These are phyloP conservation scores for Nothopassalora personata DNA, from an alignment of 2,329 filamentous ascomycete genomes.

Conservation along the genomic window DNA sequence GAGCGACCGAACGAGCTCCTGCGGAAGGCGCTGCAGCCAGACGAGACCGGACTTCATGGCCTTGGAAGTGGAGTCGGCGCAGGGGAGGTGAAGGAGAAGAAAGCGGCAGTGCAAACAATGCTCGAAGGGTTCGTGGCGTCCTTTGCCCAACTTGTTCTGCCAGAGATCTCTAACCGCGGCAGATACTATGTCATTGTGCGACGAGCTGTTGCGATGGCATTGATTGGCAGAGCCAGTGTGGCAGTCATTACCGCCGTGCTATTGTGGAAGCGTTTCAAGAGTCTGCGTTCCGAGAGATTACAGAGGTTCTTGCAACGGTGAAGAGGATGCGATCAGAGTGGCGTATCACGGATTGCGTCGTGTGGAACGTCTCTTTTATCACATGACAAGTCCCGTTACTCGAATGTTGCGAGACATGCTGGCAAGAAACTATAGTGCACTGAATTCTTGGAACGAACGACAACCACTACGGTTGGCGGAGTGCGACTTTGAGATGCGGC, in stretches of 20 bases:
- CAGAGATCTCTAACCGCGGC: conserved; percentile 29
- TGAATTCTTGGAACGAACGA: too few species aligned
- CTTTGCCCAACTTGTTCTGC: conserved; percentile 20
- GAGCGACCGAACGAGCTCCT: conserved; percentile 22
- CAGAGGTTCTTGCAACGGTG: neutral
- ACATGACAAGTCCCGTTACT: too few species aligned
- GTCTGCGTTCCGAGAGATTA: neutral
- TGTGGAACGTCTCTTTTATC: too few species aligned
- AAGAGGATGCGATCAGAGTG: neutral
- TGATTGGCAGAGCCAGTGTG: conserved; percentile 34
- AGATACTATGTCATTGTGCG: conserved; percentile 48
- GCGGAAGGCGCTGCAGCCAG: conserved; percentile 9
- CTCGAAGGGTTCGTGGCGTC: conserved; percentile 41
- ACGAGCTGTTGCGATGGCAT: conserved; percentile 41
- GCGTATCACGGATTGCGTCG: too few species aligned
- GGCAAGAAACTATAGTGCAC: too few species aligned
- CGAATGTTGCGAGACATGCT: too few species aligned
- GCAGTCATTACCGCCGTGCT: conserved; percentile 12
- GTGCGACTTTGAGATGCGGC: too few species aligned
- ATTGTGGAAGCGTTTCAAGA: conserved; percentile 15
- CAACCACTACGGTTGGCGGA: too few species aligned
- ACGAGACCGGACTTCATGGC: conserved; percentile 43
- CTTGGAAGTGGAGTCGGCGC: conserved; percentile 39
- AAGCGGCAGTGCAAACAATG: conserved; percentile 44
- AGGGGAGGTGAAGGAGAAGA: conserved; percentile 32